A percentile compares a stretch with the other conserved stretches of the same genome.
Conservation (phyloP, 2,329 filamentous ascomycete genomes). For the Aspergillus alliaceus region DNA sequence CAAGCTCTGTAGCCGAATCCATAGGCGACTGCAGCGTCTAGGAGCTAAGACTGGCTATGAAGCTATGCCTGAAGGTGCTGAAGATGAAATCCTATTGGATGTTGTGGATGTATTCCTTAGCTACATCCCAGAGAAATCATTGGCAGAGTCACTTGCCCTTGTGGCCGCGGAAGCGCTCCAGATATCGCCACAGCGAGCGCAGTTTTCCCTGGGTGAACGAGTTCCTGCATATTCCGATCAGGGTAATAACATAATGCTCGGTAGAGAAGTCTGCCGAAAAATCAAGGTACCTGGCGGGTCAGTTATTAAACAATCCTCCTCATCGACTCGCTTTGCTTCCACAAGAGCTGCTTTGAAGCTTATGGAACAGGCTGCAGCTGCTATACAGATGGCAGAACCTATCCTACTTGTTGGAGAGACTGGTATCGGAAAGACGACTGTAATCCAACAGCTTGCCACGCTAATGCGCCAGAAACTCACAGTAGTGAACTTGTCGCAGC, state of each 20-base stretch:
- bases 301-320: constrained; percentile 44
- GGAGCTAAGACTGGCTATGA: constrained; percentile 68
- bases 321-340: constrained; percentile 68
- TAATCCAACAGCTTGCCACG: constrained; percentile 87
- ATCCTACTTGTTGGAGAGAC: constrained; percentile 96
- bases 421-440: constrained; percentile 96
- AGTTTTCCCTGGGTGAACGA: constrained; percentile 73
- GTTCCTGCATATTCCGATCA: constrained; percentile 68
- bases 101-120: constrained; percentile 90
- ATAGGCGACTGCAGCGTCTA: constrained; percentile 58
- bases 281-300: constrained; percentile 52
- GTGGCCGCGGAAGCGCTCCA: constrained; percentile 84
- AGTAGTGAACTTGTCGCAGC: constrained; percentile 94
- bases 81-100: constrained; percentile 89
- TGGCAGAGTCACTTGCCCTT: constrained; percentile 54
- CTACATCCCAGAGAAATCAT: constrained; percentile 66
- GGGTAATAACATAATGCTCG: constrained; percentile 61
- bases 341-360: constrained; percentile 81
- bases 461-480: constrained; percentile 82
- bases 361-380: constrained; percentile 83
- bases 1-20: constrained; percentile 83
- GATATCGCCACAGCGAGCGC: constrained; percentile 76
- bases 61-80: constrained; percentile 67
- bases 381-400: constrained; percentile 81
- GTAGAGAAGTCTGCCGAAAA: constrained; percentile 61